These are phyloP conservation scores for Cyclocybe aegerita DNA, from an alignment of 768 basidiomycete species.

Conservation along the genomic window DNA sequence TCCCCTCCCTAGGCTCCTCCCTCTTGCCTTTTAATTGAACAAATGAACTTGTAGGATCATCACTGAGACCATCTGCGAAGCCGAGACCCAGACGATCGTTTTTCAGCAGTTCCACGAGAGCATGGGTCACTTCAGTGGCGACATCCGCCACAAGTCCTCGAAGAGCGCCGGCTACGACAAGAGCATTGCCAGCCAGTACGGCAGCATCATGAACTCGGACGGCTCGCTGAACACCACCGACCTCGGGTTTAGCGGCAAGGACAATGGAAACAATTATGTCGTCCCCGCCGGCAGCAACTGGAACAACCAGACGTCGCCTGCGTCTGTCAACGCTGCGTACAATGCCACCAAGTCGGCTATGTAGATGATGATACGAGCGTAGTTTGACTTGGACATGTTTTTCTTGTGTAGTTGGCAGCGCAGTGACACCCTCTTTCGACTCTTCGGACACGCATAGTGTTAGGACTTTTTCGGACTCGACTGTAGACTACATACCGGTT, in stretches of 20 bases:
- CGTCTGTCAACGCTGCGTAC: slow-evolving; percentile 33
- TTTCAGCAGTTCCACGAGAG: slow-evolving; percentile 41
- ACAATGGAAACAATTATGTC: slow-evolving; percentile 35
- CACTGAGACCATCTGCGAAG: slow-evolving; percentile 46
- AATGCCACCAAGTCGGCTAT: slow-evolving; percentile 23
- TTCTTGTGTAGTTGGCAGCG: too few relatives aligned
- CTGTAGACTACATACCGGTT: not conserved
- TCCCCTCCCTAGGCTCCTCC: not conserved
- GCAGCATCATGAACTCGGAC: slow-evolving; percentile 29
- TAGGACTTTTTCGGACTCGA: not conserved
- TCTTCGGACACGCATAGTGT: not conserved
- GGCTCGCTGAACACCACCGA: slow-evolving; percentile 35
- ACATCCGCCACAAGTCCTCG: slow-evolving; percentile 35
- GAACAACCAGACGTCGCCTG: slow-evolving; percentile 23
- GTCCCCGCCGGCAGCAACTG: slow-evolving; percentile 40
- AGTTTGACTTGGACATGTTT: too few relatives aligned
- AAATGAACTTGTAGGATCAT: slow-evolving; percentile 31
- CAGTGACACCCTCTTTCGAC: too few relatives aligned
- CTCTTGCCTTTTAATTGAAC: not conserved
- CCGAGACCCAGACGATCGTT: slow-evolving; percentile 45
- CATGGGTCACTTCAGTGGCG: slow-evolving; percentile 34
- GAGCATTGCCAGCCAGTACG: slow-evolving; percentile 31
- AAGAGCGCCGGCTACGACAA: slow-evolving; percentile 38
- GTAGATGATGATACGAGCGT: too few relatives aligned
- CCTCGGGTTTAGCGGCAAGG: slow-evolving; percentile 37